phyloP scores from a whole-genome alignment of 2,329 filamentous ascomycete genomes.

The Hypoxylon sp. region DNA sequence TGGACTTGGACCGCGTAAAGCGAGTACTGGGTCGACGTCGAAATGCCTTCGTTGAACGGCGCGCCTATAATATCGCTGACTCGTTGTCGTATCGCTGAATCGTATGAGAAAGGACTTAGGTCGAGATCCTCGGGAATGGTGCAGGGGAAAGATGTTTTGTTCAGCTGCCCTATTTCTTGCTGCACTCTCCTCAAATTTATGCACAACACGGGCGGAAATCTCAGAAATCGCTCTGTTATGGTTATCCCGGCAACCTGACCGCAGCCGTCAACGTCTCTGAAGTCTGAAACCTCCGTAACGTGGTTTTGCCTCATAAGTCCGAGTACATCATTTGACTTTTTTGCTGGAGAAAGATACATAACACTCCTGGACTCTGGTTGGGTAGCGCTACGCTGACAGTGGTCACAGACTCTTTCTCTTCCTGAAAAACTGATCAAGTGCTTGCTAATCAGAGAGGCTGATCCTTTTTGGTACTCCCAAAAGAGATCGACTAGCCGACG shows the following conservation, averaged over 20 bases:
- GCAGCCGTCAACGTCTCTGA: background rate
- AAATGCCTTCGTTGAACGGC: constrained; percentile 47
- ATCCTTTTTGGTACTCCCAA: background rate
- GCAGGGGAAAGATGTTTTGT: background rate
- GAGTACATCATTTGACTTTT: too few relatives aligned
- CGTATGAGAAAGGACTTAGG: constrained; percentile 51
- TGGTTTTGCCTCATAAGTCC: too few relatives aligned
- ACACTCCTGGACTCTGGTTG: too few relatives aligned
- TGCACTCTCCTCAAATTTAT: constrained; percentile 61
- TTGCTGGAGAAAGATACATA: too few relatives aligned
- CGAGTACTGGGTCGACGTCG: constrained; percentile 76
- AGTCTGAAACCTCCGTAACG: too few relatives aligned
- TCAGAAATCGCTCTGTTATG: background rate
- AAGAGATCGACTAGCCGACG: background rate
- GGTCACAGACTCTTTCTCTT: background rate
- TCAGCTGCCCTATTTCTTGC: constrained; percentile 36
- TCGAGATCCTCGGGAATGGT: constrained; percentile 79
- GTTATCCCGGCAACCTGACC: background rate
- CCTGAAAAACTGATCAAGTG: background rate
- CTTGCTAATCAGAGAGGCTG: background rate
- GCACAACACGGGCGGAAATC: constrained; percentile 72
- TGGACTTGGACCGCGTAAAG: constrained; percentile 87
- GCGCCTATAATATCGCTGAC: constrained; percentile 14
- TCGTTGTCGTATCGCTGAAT: constrained; percentile 19
- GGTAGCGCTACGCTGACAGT: background rate